Evolutionary conservation across 2,329 filamentous ascomycete genomes (phyloP).

Genomic region (Xylaria sp.): DNA sequence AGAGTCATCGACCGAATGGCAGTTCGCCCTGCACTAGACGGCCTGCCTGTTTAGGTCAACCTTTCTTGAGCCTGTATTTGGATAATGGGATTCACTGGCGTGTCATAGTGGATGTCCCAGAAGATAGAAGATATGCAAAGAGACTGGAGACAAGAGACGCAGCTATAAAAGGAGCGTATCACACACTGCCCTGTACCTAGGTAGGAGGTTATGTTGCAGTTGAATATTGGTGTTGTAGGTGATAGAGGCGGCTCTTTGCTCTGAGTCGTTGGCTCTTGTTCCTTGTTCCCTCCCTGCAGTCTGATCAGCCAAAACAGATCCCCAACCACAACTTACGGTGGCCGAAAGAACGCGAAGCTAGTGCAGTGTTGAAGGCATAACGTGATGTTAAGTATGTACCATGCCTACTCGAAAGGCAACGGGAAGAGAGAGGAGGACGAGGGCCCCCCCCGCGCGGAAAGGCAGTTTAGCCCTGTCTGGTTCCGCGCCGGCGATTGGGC

Average conservation of each 20-base stretch:
- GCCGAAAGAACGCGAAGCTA: slow-evolving; percentile 24
- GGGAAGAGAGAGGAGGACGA: not conserved
- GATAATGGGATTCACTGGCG: not conserved
- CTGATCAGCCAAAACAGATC: slow-evolving; percentile 27
- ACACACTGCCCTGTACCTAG: not conserved
- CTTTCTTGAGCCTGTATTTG: not conserved
- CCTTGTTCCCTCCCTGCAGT: slow-evolving; percentile 5
- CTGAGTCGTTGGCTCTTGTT: slow-evolving; percentile 24
- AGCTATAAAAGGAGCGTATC: slow-evolving; percentile 3
- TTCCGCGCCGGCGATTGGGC: slow-evolving; percentile 25
- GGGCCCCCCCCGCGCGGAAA: not conserved
- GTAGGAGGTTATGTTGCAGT: too few species aligned
- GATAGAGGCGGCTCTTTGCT: slow-evolving; percentile 13
- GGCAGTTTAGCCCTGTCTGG: slow-evolving; percentile 21
- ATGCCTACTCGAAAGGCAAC: too few species aligned
- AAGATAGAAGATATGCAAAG: not conserved
- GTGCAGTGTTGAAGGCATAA: not conserved
- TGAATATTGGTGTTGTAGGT: not conserved
- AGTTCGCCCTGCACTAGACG: not conserved
- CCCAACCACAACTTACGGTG: slow-evolving; percentile 13
- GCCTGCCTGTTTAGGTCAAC: slow-evolving; percentile 28
- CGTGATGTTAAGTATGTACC: too few species aligned
- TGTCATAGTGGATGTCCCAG: not conserved
- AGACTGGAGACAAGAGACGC: slow-evolving; percentile 1
- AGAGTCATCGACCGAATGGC: slow-evolving; percentile 3